phyloP scores from a whole-genome alignment of 805 yeast species.

The Suhomyces vadensis region DNA sequence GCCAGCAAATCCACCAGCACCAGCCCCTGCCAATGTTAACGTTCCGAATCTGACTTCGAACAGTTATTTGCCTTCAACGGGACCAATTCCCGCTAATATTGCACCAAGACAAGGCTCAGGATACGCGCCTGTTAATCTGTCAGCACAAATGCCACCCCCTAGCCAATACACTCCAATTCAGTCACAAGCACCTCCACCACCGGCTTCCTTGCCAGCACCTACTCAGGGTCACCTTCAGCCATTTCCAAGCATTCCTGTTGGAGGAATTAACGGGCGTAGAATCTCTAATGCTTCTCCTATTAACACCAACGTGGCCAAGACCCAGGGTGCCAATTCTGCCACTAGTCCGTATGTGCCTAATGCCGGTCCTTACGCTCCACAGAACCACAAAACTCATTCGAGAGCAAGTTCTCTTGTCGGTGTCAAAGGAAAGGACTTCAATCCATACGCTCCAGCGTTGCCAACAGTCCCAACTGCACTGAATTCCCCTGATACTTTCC shows the following conservation, averaged over 20 bases:
- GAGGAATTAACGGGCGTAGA: neutral
- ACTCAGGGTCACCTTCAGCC: conserved; percentile 9
- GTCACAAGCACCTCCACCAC: neutral
- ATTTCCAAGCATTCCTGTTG: conserved; percentile 12
- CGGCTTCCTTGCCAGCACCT: neutral
- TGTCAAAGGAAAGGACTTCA: conserved; percentile 37
- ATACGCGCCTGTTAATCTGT: neutral
- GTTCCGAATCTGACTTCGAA: neutral
- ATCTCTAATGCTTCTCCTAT: conserved; percentile 16
- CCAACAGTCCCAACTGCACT: conserved; percentile 10
- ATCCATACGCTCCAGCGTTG: conserved; percentile 43
- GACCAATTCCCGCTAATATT: conserved; percentile 3
- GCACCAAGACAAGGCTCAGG: conserved; percentile 14
- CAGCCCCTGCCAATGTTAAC: neutral
- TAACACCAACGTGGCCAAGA: conserved; percentile 28
- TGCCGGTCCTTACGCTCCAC: conserved; percentile 47
- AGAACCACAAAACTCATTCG: conserved; percentile 37
- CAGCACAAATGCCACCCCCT: conserved; percentile 1
- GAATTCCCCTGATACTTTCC: neutral
- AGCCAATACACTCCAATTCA: conserved; percentile 6
- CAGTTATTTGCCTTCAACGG: neutral
- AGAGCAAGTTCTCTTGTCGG: conserved; percentile 43
- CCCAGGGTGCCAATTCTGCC: conserved; percentile 21
- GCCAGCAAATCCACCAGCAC: conserved; percentile 13
- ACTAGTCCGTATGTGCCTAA: conserved; percentile 45